These are phyloP conservation scores for Fusarium avenaceum DNA, from an alignment of 2,329 filamentous ascomycete genomes.

Conservation along the genomic window DNA sequence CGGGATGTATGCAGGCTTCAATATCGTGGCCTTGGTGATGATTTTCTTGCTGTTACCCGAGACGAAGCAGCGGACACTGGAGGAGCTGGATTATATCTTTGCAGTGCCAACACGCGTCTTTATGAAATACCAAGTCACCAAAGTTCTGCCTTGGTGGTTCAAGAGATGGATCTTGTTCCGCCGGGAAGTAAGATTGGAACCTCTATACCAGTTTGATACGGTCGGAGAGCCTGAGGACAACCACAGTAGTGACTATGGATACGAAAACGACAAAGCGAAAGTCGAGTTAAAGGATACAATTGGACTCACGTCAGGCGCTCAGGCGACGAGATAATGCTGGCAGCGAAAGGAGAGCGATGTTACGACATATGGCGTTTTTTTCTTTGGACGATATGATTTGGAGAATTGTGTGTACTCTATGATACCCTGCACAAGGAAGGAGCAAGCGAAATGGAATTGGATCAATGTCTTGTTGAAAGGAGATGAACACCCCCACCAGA, in stretches of 20 bases:
- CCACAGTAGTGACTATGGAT: slow-evolving; percentile 50
- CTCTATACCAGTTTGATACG: slow-evolving; percentile 59
- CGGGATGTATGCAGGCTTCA: slow-evolving; percentile 68
- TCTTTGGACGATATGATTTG: slow-evolving; percentile 24
- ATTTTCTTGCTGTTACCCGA: slow-evolving; percentile 71
- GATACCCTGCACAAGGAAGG: slow-evolving; percentile 46
- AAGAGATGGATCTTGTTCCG: slow-evolving; percentile 68
- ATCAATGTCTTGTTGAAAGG: slow-evolving; percentile 24
- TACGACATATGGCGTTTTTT: slow-evolving; percentile 31
- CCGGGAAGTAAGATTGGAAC: slow-evolving; percentile 58
- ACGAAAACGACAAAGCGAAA: slow-evolving; percentile 56
- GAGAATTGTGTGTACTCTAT: slow-evolving; percentile 37
- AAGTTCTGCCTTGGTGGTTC: slow-evolving; percentile 72
- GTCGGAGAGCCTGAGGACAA: slow-evolving; percentile 52
- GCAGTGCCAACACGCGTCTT: slow-evolving; percentile 71
- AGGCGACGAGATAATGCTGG: slow-evolving; percentile 26
- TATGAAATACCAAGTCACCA: slow-evolving; percentile 68
- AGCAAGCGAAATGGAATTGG: slow-evolving; percentile 40
- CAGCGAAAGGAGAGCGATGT: slow-evolving; percentile 11
- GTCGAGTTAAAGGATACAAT: slow-evolving; percentile 57
- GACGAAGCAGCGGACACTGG: slow-evolving; percentile 68
- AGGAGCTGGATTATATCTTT: slow-evolving; percentile 72
- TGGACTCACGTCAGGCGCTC: slow-evolving; percentile 49
- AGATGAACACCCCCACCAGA: slow-evolving; percentile 22
- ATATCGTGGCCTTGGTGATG: slow-evolving; percentile 66